phyloP scores from a whole-genome alignment of 352 stramenopile species.

The Elongisporangium anandrum region DNA sequence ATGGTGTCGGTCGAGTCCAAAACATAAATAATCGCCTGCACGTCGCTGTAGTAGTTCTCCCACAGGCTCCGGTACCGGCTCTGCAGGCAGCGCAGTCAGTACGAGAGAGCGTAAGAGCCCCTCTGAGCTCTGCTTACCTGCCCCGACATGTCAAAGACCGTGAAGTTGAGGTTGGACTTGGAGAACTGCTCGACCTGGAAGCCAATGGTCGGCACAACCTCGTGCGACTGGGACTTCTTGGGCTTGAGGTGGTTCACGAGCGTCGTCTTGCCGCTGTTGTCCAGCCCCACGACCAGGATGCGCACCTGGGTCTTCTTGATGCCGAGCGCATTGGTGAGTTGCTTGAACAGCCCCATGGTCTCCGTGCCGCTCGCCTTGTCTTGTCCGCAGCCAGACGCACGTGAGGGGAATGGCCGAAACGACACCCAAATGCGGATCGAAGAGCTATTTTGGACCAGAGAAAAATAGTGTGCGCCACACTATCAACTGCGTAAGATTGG shows the following conservation, averaged over 20 bases:
- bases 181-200: conserved; percentile 89
- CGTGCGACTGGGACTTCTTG: conserved; percentile 74
- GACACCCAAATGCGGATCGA: neutral
- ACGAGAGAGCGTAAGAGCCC: neutral
- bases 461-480: neutral
- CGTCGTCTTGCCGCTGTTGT: conserved; percentile 91
- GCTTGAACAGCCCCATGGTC: conserved; percentile 84
- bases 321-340: conserved; percentile 65
- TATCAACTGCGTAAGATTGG: neutral
- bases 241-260: conserved; percentile 92
- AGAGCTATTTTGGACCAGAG: neutral
- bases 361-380: neutral
- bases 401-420: neutral
- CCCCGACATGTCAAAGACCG: conserved; percentile 89
- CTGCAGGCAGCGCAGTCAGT: conserved; percentile 15
- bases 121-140: conserved; percentile 13
- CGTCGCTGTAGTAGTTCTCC: conserved; percentile 85
- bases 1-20: conserved; percentile 86
- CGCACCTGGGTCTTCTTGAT: conserved; percentile 82
- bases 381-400: neutral
- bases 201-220: conserved; percentile 87
- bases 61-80: conserved; percentile 77
- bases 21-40: conserved; percentile 89
- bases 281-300: conserved; percentile 87
- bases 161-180: conserved; percentile 91